Evolutionary conservation across 257 asterid species (phyloP).

Genomic region (Capsicum chinense): DNA sequence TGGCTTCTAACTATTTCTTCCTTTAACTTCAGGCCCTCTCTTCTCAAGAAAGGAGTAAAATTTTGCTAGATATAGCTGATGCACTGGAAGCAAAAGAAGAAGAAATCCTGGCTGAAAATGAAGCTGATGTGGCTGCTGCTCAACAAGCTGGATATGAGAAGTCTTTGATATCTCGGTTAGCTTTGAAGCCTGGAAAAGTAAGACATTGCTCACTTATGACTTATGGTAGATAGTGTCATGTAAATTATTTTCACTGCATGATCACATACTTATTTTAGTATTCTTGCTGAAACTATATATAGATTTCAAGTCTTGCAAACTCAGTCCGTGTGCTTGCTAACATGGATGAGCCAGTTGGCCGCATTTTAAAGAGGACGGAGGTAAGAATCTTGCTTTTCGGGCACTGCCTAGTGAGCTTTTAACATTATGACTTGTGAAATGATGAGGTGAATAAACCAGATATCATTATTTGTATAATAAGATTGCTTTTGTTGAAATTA

Average conservation of each 20-base stretch:
- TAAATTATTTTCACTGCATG: constrained; percentile 4
- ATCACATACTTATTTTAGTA: constrained; percentile 12
- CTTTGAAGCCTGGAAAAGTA: constrained; percentile 67
- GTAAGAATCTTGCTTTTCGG: constrained; percentile 37
- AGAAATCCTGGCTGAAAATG: constrained; percentile 56
- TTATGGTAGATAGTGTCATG: constrained; percentile 2
- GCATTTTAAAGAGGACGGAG: constrained; percentile 68
- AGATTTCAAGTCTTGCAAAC: constrained; percentile 69
- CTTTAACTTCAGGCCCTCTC: constrained; percentile 53
- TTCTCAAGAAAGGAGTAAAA: constrained; percentile 67
- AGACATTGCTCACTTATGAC: constrained; percentile 24
- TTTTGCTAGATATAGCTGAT: constrained; percentile 68
- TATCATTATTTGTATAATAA: neutral
- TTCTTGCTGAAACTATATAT: constrained; percentile 25
- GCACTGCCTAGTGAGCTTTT: constrained; percentile 6
- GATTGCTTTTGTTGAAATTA: constrained; percentile 11
- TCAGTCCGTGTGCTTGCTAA: constrained; percentile 69
- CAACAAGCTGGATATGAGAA: constrained; percentile 67
- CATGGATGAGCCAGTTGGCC: constrained; percentile 90
- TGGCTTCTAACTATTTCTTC: constrained; percentile 25
- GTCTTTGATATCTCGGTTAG: constrained; percentile 71
- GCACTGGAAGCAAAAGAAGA: constrained; percentile 62
- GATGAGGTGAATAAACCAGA: neutral
- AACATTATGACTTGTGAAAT: constrained; percentile 10
- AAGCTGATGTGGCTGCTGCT: constrained; percentile 72